Percentiles rank a stretch among this genome's conserved stretches.
phyloP scores from a whole-genome alignment of 176 grass and related monocot species.

The Stipa capillata region DNA sequence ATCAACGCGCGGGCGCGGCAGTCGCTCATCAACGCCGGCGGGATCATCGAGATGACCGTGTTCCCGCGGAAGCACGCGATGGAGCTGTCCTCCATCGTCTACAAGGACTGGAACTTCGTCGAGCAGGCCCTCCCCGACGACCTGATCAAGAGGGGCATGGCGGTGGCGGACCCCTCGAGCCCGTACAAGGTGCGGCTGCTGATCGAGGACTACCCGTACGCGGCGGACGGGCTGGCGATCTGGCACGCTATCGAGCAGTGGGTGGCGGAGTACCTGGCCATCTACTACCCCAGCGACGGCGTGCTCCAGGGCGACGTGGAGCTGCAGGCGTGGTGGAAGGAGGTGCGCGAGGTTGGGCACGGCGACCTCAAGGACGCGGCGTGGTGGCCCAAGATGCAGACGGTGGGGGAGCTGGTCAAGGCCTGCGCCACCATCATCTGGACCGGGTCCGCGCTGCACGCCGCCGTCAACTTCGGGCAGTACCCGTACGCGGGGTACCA shows the following conservation, averaged over 20 bases:
- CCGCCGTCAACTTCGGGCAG: conserved; percentile 46
- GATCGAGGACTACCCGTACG: conserved; percentile 20
- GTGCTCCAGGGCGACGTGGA: conserved; percentile 39
- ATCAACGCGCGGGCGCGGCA: conserved; percentile 38
- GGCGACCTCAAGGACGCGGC: conserved; percentile 45
- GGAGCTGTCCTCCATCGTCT: conserved; percentile 19
- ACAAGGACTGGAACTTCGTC: conserved; percentile 39
- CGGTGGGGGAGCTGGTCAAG: conserved; percentile 34
- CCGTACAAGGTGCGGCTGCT: conserved; percentile 28
- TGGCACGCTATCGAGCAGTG: conserved; percentile 52
- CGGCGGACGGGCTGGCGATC: conserved; percentile 24
- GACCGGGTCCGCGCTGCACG: conserved; percentile 37
- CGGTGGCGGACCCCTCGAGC: neutral
- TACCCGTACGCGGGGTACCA: conserved; percentile 43
- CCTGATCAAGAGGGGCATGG: conserved; percentile 33
- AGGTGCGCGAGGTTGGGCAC: conserved; percentile 54
- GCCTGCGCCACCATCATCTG: conserved; percentile 47
- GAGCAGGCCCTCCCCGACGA: conserved; percentile 42
- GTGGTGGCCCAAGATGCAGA: conserved; percentile 60
- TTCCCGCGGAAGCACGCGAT: conserved; percentile 31
- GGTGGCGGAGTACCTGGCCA: conserved; percentile 31
- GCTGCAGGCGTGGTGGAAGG: conserved; percentile 68
- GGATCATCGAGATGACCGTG: conserved; percentile 33
- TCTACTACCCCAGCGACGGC: conserved; percentile 43
- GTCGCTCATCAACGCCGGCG: conserved; percentile 25